phyloP scores from a whole-genome alignment of 768 basidiomycete genomes.

The Cubamyces sp. region DNA sequence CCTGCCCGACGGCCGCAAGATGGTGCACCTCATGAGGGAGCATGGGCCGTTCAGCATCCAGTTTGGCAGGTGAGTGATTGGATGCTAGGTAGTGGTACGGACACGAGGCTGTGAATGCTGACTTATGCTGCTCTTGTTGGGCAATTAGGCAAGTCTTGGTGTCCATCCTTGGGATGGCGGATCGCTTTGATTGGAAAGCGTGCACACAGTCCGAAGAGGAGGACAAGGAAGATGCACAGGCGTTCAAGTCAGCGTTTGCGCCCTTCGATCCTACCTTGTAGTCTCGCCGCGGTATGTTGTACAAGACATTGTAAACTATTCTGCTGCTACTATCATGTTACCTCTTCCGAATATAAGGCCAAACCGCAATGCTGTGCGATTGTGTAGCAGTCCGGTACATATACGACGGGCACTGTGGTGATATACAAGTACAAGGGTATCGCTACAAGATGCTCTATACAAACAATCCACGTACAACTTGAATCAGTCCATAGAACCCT shows the following conservation, averaged over 20 bases:
- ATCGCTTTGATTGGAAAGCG: slow-evolving; percentile 90
- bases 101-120: neutral
- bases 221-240: slow-evolving; percentile 80
- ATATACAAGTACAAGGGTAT: neutral
- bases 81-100: neutral
- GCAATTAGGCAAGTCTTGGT: slow-evolving; percentile 76
- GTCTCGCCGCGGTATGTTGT: neutral
- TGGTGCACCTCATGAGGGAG: slow-evolving; percentile 86
- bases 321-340: neutral
- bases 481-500: slow-evolving; percentile 6
- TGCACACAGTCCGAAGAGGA: slow-evolving; percentile 84
- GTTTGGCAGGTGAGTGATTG: slow-evolving; percentile 79
- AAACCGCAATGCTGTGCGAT: no score
- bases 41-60: slow-evolving; percentile 84
- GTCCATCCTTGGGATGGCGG: slow-evolving; percentile 70
- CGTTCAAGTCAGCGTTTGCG: slow-evolving; percentile 84
- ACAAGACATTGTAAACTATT: neutral
- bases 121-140: neutral
- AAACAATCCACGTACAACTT: neutral
- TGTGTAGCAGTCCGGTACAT: no score
- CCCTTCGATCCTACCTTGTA: slow-evolving; percentile 62
- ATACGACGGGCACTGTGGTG: neutral
- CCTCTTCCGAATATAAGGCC: no score
- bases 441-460: neutral
- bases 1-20: slow-evolving; percentile 79